phyloP scores from a whole-genome alignment of 371 early-diverging fungal genomes.

The Apophysomyces sp. region DNA sequence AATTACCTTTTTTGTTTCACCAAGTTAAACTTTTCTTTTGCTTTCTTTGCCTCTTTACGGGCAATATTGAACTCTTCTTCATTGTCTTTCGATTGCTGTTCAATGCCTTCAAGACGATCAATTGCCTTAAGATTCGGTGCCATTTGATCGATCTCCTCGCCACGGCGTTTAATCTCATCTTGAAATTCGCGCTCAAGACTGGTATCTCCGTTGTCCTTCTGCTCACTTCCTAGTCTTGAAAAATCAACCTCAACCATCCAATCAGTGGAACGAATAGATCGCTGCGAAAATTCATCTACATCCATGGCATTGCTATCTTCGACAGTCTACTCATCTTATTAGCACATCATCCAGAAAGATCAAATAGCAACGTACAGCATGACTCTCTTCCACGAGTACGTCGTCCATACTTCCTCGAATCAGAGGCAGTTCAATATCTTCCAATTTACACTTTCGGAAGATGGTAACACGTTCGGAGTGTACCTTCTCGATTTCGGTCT shows the following conservation, averaged over 20 bases:
- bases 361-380: not conserved
- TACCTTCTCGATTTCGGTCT: slow-evolving; percentile 74
- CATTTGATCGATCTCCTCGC: slow-evolving; percentile 80
- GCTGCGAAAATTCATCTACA: slow-evolving; percentile 46
- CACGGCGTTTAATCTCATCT: slow-evolving; percentile 63
- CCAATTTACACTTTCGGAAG: slow-evolving; percentile 87
- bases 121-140: slow-evolving; percentile 89
- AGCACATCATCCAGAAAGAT: not conserved
- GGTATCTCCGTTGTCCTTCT: slow-evolving; percentile 48
- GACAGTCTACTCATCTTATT: not conserved
- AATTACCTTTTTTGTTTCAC: slow-evolving; percentile 81
- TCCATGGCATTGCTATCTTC: slow-evolving; percentile 43
- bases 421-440: slow-evolving; percentile 87
- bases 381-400: slow-evolving; percentile 62
- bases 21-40: slow-evolving; percentile 76
- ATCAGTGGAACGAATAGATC: slow-evolving; percentile 38
- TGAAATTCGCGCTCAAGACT: slow-evolving; percentile 69
- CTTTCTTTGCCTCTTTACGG: slow-evolving; percentile 72
- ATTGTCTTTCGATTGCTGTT: slow-evolving; percentile 73
- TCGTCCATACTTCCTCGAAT: slow-evolving; percentile 66
- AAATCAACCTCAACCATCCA: slow-evolving; percentile 67
- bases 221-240: slow-evolving; percentile 45
- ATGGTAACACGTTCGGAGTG: slow-evolving; percentile 76
- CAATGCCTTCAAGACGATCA: slow-evolving; percentile 83
- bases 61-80: slow-evolving; percentile 83